Base-by-base conservation (phyloP, 2,329 filamentous ascomycete genomes). In the Scedosporium apiospermum region DNA sequence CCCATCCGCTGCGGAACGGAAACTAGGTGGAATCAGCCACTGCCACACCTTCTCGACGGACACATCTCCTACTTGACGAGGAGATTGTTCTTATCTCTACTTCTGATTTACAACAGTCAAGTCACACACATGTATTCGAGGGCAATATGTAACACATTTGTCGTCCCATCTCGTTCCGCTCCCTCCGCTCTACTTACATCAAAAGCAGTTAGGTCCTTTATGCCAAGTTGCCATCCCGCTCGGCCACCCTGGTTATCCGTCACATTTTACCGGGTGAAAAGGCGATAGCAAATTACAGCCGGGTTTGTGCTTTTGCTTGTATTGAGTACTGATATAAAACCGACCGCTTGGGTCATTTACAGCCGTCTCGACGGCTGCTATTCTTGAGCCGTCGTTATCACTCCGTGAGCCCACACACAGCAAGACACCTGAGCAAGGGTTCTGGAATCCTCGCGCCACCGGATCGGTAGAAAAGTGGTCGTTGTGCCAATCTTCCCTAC, bases 271-370 rank as follows among this genome's bases (percentile, higher is more conserved):
- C 42, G 59, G 59, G 59, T 61, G 59, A 38, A 34, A 53, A 14
- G 23, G 16, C 4, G 27, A 23, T 6, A 18, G 55, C 12, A 58
- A 34, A 58, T 16, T 7, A 16, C 16, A 16, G 23, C 14, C n/a
- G 6, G 16, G 14, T 41, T 10, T 27, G 14, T 23, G 51, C 6
- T 23, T 57, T 57, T 30, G 6, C 23, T 23, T 26, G 7, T 16
- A 30, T 7, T 23, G 23, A 58, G 6, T 27, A 26, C 21, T 23
- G 6, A 26, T 27, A 27, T 38, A 14, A 26, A 61, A 38, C 46
- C 60, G 60, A 61, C 30, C 41, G 49, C 30, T 61, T 61, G 60
- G 60, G 60, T 57, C 59, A 53, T 61, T 57, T 55, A 30, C 46
- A 57, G 49, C 49, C 60, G 60, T 49, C 30, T 57, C 6, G 46